Evolutionary conservation across 2,329 filamentous ascomycete species (phyloP), one percentile per base, ranked within the genome.

Genomic region (Fusarium sp.): DNA sequence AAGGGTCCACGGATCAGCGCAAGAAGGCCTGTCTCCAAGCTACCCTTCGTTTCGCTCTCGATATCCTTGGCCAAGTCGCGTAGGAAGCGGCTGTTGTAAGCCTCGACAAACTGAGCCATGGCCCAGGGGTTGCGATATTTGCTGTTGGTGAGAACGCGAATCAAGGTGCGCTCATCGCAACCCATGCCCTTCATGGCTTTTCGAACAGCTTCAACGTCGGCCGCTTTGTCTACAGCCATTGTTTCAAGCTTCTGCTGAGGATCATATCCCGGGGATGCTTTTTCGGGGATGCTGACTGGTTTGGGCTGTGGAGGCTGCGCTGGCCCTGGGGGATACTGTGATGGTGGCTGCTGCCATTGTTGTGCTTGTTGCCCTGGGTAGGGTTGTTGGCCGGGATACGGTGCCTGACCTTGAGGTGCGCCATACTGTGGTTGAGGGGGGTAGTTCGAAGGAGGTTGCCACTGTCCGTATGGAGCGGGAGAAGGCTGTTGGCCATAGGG

Each of bases 171-270:
- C 61, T 83, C 79, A 22, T 83, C 79, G 39, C 81, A 83, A 1
- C 81, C 82, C 73, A 81, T 80, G 9, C 80, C 81, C 67, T 81
- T 81, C 82, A 83, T 83, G 2, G 82, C 81, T 24, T 82, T 80
- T 54, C 80, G 76, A 2, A 84, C 61, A 1, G 68, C 52, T 67
- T 83, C 80, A 1, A 76, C 76, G 7, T 83, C 82, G 18, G 72
- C 33, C 2, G 70, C 20, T 5, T 81, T 83, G 35, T 84, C 77
- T 13, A 82, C 75, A n/a, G 70, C 78, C 3, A 74, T 72, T 1
- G 68, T 62, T 59, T 48, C 77, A 2, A 74, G 64, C 27, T 76
- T 81, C 35, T 82, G 80, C 1, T 75, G 67, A 1, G 57, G 39
- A n/a, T 82, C 81, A 5, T 82, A 81, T 14, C 79, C 80, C 3